phyloP scores from a whole-genome alignment of 148 eudicot genomes.

The Rhododendron ovatum region DNA sequence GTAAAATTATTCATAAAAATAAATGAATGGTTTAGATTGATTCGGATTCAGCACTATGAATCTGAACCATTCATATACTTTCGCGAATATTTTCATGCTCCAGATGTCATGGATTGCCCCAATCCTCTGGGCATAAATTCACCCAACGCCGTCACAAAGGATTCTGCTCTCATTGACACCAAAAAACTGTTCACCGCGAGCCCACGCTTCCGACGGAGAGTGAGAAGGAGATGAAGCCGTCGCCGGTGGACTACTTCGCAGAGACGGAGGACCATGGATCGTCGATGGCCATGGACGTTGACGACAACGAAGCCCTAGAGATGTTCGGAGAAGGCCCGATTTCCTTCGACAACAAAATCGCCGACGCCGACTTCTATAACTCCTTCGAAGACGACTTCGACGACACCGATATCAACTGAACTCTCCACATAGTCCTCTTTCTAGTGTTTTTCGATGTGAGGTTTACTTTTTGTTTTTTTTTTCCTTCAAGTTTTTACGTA shows the following conservation, averaged over 20 bases:
- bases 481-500: background rate
- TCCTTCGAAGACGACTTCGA: conserved; percentile 74
- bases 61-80: no score
- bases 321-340: conserved; percentile 52
- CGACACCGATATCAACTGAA: conserved; percentile 65
- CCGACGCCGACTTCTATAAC: conserved; percentile 77
- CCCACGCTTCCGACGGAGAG: background rate
- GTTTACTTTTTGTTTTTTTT: background rate
- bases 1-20: no score
- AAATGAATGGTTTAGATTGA: no score
- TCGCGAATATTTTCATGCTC: no score
- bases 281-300: conserved; percentile 68
- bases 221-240: conserved; percentile 39
- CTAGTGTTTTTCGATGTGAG: background rate
- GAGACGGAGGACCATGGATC: conserved; percentile 43
- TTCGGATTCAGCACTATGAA: no score
- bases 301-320: conserved; percentile 62
- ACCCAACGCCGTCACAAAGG: no score
- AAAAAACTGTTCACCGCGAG: no score
- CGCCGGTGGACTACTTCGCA: conserved; percentile 40
- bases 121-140: no score
- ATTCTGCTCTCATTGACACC: no score
- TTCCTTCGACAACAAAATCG: conserved; percentile 40
- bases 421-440: background rate
- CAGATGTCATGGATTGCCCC: no score